Percentiles rank a stretch among this genome's conserved stretches.
Conservation (phyloP, 73 alveolate genomes). For the Paramecium sexaurelia region DNA sequence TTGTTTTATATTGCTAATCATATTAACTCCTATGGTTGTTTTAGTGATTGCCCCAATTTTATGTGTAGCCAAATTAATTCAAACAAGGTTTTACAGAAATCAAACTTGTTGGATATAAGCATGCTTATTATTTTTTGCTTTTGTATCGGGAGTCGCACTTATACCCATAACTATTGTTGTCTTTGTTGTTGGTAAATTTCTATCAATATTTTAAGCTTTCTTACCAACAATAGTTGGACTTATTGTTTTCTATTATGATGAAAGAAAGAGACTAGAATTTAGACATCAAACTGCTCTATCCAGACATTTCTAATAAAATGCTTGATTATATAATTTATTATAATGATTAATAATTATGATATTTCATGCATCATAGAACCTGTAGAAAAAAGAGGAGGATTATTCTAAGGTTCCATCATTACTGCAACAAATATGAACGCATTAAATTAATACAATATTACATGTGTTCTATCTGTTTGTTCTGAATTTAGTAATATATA, state of each 20-base stretch:
- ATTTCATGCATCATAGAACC: conserved; percentile 24
- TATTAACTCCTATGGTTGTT: neutral
- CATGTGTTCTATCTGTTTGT: conserved; percentile 4
- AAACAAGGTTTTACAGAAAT: neutral
- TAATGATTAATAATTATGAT: conserved; percentile 1
- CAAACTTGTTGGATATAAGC: neutral
- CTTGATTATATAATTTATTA: neutral
- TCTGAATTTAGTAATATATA: neutral
- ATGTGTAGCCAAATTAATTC: neutral
- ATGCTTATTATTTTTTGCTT: neutral
- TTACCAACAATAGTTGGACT: neutral
- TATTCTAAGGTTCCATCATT: neutral
- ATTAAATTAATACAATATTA: neutral
- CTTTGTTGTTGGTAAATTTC: neutral
- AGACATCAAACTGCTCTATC: neutral
- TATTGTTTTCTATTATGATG: neutral
- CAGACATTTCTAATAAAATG: neutral
- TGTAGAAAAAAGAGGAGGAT: conserved; percentile 18
- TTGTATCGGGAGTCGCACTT: neutral
- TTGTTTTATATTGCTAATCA: neutral
- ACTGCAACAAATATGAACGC: neutral
- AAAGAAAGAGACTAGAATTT: neutral
- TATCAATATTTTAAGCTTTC: neutral
- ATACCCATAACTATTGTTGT: neutral
- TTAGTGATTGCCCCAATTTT: neutral